A percentile compares a stretch with the other conserved stretches of the same genome.
Evolutionary conservation across 352 stramenopile species (phyloP).

Genomic region (Phytophthora tubulina): DNA sequence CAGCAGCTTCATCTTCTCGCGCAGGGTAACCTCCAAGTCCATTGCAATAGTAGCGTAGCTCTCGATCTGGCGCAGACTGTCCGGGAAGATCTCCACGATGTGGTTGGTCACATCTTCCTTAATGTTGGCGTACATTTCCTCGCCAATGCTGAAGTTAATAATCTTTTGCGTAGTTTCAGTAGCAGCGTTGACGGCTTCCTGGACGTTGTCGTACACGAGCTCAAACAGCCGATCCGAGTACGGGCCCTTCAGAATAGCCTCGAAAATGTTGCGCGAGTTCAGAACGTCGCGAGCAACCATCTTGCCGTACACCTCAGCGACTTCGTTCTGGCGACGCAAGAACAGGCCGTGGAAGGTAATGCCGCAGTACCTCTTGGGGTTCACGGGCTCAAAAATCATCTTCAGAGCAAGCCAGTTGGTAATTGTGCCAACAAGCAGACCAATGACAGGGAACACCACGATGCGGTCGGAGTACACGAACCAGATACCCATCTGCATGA

Average conservation of each 20-base stretch:
- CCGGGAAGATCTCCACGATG: conserved; percentile 89
- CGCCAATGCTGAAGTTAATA: conserved; percentile 86
- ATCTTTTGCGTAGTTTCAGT: conserved; percentile 83
- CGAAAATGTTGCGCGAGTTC: conserved; percentile 90
- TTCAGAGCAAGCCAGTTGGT: conserved; percentile 97
- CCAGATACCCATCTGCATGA: conserved; percentile 91
- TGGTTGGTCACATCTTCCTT: conserved; percentile 91
- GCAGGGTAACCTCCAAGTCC: conserved; percentile 92
- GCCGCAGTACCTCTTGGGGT: conserved; percentile 86
- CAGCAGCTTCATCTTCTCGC: conserved; percentile 93
- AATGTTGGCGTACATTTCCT: conserved; percentile 87
- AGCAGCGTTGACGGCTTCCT: conserved; percentile 85
- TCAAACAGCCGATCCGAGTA: conserved; percentile 90
- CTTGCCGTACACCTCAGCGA: conserved; percentile 89
- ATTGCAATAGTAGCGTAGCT: conserved; percentile 94
- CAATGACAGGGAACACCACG: conserved; percentile 92
- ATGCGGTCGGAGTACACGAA: conserved; percentile 87
- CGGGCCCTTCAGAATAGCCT: conserved; percentile 90
- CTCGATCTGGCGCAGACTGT: conserved; percentile 92
- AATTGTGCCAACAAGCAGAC: conserved; percentile 95
- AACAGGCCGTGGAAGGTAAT: conserved; percentile 97
- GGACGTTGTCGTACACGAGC: conserved; percentile 90
- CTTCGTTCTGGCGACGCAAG: conserved; percentile 92
- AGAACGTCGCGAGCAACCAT: conserved; percentile 89
- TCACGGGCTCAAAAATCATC: conserved; percentile 94